A percentile compares a stretch with the other conserved stretches of the same genome.
Evolutionary conservation across 176 grass and related monocot species (phyloP).

Genomic region (Secale cereale): DNA sequence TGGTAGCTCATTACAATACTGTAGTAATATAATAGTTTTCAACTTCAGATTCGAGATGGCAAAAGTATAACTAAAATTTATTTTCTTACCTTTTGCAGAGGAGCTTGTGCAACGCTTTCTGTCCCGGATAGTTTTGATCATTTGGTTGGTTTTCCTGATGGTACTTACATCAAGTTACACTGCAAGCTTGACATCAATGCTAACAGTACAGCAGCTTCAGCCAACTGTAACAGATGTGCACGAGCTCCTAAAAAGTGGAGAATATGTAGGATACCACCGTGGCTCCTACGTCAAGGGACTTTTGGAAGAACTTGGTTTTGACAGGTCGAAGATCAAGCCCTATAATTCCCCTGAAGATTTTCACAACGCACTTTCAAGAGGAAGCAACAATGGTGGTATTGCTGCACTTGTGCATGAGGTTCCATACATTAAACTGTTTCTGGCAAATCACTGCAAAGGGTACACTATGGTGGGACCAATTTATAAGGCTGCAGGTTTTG

Average conservation of each 20-base stretch:
- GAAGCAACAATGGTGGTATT: slow-evolving; percentile 53
- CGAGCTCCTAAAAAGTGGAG: slow-evolving; percentile 38
- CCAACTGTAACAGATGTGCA: slow-evolving; percentile 38
- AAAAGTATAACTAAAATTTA: neutral
- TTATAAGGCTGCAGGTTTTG: slow-evolving; percentile 51
- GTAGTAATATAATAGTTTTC: neutral
- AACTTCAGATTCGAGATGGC: neutral
- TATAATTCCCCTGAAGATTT: slow-evolving; percentile 29
- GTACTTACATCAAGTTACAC: slow-evolving; percentile 64
- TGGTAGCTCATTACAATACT: neutral
- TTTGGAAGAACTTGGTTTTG: slow-evolving; percentile 33
- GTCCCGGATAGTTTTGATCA: slow-evolving; percentile 29
- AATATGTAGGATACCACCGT: slow-evolving; percentile 36
- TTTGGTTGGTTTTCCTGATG: slow-evolving; percentile 40
- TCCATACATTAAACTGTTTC: slow-evolving; percentile 52
- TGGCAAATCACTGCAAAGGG: slow-evolving; percentile 39
- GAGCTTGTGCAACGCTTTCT: slow-evolving; percentile 43
- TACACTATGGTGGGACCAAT: slow-evolving; percentile 63
- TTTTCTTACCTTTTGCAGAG: slow-evolving; percentile 29
- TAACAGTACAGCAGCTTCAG: slow-evolving; percentile 52
- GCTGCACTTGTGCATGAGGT: slow-evolving; percentile 40
- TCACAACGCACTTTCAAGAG: slow-evolving; percentile 40
- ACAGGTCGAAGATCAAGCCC: slow-evolving; percentile 35
- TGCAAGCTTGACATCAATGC: slow-evolving; percentile 51
- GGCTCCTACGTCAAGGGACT: slow-evolving; percentile 38